These are phyloP conservation scores for Wickerhamomyces hampshirensis DNA, from an alignment of 805 yeast species.

Conservation along the genomic window DNA sequence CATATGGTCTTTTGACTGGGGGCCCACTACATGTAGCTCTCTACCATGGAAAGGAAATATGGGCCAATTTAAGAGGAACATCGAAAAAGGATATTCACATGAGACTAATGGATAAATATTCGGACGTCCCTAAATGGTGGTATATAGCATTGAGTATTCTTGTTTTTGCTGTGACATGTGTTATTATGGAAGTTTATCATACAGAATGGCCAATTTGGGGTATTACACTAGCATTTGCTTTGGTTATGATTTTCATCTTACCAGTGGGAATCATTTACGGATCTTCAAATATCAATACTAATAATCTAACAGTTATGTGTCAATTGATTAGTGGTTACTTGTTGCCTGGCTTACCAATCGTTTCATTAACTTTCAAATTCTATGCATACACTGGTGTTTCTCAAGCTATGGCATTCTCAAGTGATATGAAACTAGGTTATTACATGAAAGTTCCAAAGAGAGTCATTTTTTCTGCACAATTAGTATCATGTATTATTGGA, in stretches of 20 bases:
- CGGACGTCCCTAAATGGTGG: slow-evolving; percentile 66
- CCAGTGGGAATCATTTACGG: slow-evolving; percentile 62
- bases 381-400: slow-evolving; percentile 49
- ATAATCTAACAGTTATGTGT: slow-evolving; percentile 17
- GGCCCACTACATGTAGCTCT: slow-evolving; percentile 50
- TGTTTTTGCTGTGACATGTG: slow-evolving; percentile 36
- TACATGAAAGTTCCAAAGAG: slow-evolving; percentile 51
- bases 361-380: slow-evolving; percentile 59
- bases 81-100: slow-evolving; percentile 43
- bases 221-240: slow-evolving; percentile 49
- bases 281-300: slow-evolving; percentile 54
- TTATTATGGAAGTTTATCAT: slow-evolving; percentile 28
- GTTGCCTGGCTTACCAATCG: slow-evolving; percentile 36
- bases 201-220: slow-evolving; percentile 53
- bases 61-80: slow-evolving; percentile 32
- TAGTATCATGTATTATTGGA: slow-evolving; percentile 41
- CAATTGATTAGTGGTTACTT: background rate
- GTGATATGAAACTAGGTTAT: slow-evolving; percentile 41
- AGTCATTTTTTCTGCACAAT: slow-evolving; percentile 49
- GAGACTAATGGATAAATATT: slow-evolving; percentile 52
- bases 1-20: slow-evolving; percentile 57
- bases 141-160: slow-evolving; percentile 46
- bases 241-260: slow-evolving; percentile 49
- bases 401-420: slow-evolving; percentile 50
- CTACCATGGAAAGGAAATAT: slow-evolving; percentile 51